phyloP scores from a whole-genome alignment of 1,284 basidiomycete species.

The Ceratobasidium sp. region DNA sequence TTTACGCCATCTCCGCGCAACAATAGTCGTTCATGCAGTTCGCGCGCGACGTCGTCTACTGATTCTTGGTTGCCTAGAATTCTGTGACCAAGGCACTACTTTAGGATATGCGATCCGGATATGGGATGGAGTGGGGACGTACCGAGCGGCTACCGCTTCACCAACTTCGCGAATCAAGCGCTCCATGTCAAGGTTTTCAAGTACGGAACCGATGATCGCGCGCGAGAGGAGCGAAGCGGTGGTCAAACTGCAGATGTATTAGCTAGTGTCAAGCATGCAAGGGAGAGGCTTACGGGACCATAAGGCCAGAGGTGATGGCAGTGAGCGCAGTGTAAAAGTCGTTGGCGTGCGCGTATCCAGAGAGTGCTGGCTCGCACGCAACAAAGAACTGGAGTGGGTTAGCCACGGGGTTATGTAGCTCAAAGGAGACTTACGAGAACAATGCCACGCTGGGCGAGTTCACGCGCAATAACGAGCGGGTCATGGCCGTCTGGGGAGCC shows the following conservation, averaged over 20 bases:
- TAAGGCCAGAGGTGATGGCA: slow-evolving; percentile 89
- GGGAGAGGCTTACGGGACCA: slow-evolving; percentile 72
- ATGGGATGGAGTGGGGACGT: neutral
- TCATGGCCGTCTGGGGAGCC: slow-evolving; percentile 94
- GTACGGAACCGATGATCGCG: slow-evolving; percentile 95
- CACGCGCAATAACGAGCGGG: slow-evolving; percentile 84
- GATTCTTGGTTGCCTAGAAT: slow-evolving; percentile 69
- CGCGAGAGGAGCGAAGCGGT: slow-evolving; percentile 96
- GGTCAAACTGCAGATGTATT: slow-evolving; percentile 60
- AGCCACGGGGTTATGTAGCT: neutral
- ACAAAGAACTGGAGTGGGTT: slow-evolving; percentile 82
- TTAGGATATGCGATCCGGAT: neutral
- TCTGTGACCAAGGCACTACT: slow-evolving; percentile 35
- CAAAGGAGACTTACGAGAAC: slow-evolving; percentile 68
- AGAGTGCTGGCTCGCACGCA: slow-evolving; percentile 96
- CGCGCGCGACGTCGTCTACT: slow-evolving; percentile 94
- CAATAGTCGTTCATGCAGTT: slow-evolving; percentile 89
- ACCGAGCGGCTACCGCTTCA: slow-evolving; percentile 86
- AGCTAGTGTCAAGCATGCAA: neutral
- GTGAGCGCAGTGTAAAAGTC: slow-evolving; percentile 96
- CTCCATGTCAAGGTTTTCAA: slow-evolving; percentile 99
- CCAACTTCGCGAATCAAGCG: slow-evolving; percentile 93
- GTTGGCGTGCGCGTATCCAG: slow-evolving; percentile 92
- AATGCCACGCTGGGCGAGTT: slow-evolving; percentile 91
- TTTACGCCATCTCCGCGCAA: slow-evolving; percentile 67